These are phyloP conservation scores for Pythium sp. DNA, from an alignment of 352 stramenopile genomes.

Conservation along the genomic window DNA sequence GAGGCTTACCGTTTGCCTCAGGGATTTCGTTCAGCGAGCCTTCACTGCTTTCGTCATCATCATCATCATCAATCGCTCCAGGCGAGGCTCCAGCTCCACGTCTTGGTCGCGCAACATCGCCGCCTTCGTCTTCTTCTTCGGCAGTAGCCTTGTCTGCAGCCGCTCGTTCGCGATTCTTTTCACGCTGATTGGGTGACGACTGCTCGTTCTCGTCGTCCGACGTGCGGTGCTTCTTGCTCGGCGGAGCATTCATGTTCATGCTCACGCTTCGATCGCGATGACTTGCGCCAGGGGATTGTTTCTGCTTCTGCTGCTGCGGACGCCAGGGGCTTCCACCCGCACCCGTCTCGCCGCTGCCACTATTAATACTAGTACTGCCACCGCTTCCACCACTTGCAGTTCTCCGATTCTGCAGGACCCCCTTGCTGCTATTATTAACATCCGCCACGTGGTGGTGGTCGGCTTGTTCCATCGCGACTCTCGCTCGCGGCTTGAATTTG, in stretches of 20 bases:
- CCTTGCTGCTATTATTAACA: conserved; percentile 16
- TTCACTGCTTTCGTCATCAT: conserved; percentile 13
- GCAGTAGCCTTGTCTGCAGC: background rate
- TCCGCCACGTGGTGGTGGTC: background rate
- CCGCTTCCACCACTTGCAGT: background rate
- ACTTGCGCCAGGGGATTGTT: conserved; percentile 13
- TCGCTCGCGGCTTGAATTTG: background rate
- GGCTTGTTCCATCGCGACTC: conserved; percentile 4
- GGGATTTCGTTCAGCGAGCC: conserved; percentile 1
- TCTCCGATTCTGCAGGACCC: conserved; percentile 3
- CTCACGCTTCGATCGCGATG: conserved; percentile 66
- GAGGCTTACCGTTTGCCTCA: background rate
- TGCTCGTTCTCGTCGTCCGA: conserved; percentile 74
- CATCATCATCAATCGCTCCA: conserved; percentile 8
- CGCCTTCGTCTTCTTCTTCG: background rate
- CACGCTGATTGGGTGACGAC: conserved; percentile 14
- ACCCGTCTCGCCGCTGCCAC: background rate
- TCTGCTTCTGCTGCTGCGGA: conserved; percentile 12
- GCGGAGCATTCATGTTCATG: conserved; percentile 64
- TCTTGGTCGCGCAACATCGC: conserved; percentile 5
- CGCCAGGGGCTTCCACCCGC: background rate
- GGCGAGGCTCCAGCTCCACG: background rate
- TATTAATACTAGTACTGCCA: conserved; percentile 6
- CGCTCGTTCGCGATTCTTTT: conserved; percentile 5
- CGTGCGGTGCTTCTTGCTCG: conserved; percentile 75